Percentiles rank a stretch among this genome's conserved stretches.
Conservation (phyloP, 2,329 filamentous ascomycete species). For the Shiraia bambusicola region DNA sequence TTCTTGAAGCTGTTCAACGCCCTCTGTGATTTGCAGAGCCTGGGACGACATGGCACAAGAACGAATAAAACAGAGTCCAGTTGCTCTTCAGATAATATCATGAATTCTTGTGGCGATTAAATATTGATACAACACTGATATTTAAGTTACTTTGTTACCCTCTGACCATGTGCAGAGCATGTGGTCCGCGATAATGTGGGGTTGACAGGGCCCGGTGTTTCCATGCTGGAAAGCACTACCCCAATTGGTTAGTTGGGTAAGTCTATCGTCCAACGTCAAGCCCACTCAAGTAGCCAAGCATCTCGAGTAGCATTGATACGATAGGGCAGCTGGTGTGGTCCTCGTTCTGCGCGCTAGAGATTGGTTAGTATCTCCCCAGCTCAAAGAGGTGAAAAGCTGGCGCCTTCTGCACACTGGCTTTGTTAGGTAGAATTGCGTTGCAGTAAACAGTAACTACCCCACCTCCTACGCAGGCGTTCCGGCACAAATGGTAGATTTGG, state of each 20-base stretch:
- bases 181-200: conserved; percentile 24
- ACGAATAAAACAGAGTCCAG: not conserved
- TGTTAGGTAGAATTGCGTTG: conserved; percentile 47
- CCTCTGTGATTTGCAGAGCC: conserved; percentile 12
- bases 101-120: too few relatives aligned
- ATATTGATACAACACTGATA: too few relatives aligned
- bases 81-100: not conserved
- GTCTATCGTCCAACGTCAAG: conserved; percentile 6
- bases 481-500: conserved; percentile 72
- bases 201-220: conserved; percentile 13
- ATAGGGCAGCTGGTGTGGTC: conserved; percentile 2
- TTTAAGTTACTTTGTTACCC: too few relatives aligned
- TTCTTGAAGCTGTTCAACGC: conserved; percentile 20
- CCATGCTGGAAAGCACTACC: conserved; percentile 23
- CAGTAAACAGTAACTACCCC: conserved; percentile 87
- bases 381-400: not conserved
- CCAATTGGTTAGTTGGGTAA: conserved; percentile 25
- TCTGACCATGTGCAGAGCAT: not conserved
- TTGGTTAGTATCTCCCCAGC: not conserved
- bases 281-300: conserved; percentile 9
- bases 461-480: conserved; percentile 68
- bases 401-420: conserved; percentile 1
- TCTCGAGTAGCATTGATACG: conserved; percentile 2
- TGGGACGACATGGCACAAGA: conserved; percentile 9
- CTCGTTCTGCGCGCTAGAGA: not conserved